Percentiles rank a stretch among this genome's conserved stretches.
These are phyloP conservation scores for Royoungia palumana DNA, from an alignment of 768 basidiomycete species.

Conservation along the genomic window DNA sequence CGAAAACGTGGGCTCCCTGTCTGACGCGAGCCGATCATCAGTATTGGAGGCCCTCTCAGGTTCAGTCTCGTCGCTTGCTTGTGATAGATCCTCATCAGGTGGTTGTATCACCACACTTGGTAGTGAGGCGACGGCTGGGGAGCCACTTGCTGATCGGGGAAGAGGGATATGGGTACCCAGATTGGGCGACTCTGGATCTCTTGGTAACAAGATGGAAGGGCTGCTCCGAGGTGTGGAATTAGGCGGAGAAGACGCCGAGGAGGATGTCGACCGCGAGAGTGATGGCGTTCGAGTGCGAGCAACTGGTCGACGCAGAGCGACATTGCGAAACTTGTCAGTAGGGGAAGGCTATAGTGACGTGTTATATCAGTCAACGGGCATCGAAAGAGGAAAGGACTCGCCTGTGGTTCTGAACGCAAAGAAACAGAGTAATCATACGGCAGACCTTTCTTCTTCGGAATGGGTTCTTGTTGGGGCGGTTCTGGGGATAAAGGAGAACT, in stretches of 20 bases:
- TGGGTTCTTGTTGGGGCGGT: slow-evolving; percentile 33
- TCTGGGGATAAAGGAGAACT: slow-evolving; percentile 46
- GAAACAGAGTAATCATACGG: slow-evolving; percentile 54
- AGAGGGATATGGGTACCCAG: slow-evolving; percentile 48
- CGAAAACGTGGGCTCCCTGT: slow-evolving; percentile 66
- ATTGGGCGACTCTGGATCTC: slow-evolving; percentile 45
- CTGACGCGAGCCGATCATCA: slow-evolving; percentile 26
- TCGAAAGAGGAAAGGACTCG: slow-evolving; percentile 23
- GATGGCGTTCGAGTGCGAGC: slow-evolving; percentile 62
- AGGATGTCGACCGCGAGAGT: slow-evolving; percentile 57
- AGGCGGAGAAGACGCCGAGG: slow-evolving; percentile 50
- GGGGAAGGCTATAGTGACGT: slow-evolving; percentile 54
- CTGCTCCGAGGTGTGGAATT: slow-evolving; percentile 64
- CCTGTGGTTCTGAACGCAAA: slow-evolving; percentile 61
- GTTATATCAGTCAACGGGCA: not conserved
- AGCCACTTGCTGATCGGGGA: slow-evolving; percentile 48
- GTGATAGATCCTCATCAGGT: slow-evolving; percentile 15
- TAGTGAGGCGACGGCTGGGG: slow-evolving; percentile 41
- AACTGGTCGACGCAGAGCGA: slow-evolving; percentile 51
- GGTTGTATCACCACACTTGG: slow-evolving; percentile 24
- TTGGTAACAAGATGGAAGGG: slow-evolving; percentile 40
- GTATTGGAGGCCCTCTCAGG: slow-evolving; percentile 18
- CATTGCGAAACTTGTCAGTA: slow-evolving; percentile 60
- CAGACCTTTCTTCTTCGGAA: slow-evolving; percentile 49
- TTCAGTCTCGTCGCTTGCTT: slow-evolving; percentile 18